Base-by-base conservation (phyloP, 495 filamentous ascomycete genomes). In the Penicillium lividum region DNA sequence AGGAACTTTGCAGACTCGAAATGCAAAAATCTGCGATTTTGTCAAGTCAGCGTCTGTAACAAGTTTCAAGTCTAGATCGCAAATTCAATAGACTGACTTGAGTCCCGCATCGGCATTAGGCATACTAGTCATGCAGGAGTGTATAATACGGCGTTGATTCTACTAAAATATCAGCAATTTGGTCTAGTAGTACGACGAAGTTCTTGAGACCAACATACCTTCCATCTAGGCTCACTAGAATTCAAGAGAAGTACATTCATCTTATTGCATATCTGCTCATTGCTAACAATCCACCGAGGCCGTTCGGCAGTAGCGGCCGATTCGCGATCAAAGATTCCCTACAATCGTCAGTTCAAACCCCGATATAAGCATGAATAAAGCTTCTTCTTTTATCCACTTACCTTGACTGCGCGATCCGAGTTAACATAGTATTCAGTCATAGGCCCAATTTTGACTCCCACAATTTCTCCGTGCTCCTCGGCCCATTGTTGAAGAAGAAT, bases 141-240 rank as follows among this genome's bases (percentile, higher is more conserved):
- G 40, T 16, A 43, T 43, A 43, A 43, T 43, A 5, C 40, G 40
- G 40, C 40, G 40, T 43, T 43, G 40, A 9, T 43, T 43, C 40
- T 43, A 18, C 13, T 16, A 3, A 16, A 18, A 43, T 16, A 0
- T 43, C 15, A 43, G 40, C 18, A 5, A 13, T 1, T 4, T 22
- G 13, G 38, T 5, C 38, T 16, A 43, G 15, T 5, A 3, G 10
- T 18, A 43, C 3, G 40, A 13, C 15, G 13, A 43, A 43, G 16
- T 18, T 22, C 40, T 42, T 42, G 16, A 16, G 0, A 43, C 16
- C 3, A 11, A 16, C 15, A n/a, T 43, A 16, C 40, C 40, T 18
- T 43, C 40, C 40, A 43, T 43, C 40, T 43, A 43, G 40, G n/a
- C 6, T 43, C 40, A 43, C 40, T 22, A 15, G 40, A 8, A 18